Percentiles rank a stretch among this genome's conserved stretches.
phyloP scores from a whole-genome alignment of 768 basidiomycete genomes.

The Lyophyllum semitale region DNA sequence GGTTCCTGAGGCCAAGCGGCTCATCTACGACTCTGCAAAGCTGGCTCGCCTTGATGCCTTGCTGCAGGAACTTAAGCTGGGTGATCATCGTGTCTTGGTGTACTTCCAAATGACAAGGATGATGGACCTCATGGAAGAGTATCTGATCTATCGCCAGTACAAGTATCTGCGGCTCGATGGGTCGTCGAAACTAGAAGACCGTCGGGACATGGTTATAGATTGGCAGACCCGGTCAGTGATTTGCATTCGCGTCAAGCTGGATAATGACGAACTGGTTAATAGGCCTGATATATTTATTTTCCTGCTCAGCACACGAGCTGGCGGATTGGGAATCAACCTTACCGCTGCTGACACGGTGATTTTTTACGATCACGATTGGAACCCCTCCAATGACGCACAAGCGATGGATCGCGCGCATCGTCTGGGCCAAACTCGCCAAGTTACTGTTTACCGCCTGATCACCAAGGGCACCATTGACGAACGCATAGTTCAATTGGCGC shows the following conservation, averaged over 20 bases:
- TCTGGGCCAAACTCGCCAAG: constrained; percentile 94
- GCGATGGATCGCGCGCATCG: constrained; percentile 99
- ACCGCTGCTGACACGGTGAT: constrained; percentile 96
- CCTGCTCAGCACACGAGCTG: constrained; percentile 90
- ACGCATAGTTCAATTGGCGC: constrained; percentile 92
- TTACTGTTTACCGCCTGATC: constrained; percentile 94
- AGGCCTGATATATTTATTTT: constrained; percentile 91
- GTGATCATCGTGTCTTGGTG: constrained; percentile 90
- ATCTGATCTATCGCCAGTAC: constrained; percentile 94
- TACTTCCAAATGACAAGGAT: constrained; percentile 99
- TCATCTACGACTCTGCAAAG: constrained; percentile 96
- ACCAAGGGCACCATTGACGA: constrained; percentile 96
- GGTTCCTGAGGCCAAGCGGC: constrained; percentile 91
- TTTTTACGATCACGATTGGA: constrained; percentile 96
- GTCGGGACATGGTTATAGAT: constrained; percentile 98
- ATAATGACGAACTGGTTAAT: background rate
- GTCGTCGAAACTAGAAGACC: constrained; percentile 91
- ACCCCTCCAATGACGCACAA: constrained; percentile 96
- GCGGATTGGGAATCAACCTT: constrained; percentile 94
- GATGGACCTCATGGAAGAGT: constrained; percentile 99
- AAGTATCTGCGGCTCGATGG: constrained; percentile 94
- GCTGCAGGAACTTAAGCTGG: constrained; percentile 89
- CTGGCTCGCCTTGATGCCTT: constrained; percentile 86
- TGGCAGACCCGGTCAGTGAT: constrained; percentile 92
- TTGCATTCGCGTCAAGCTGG: background rate